Percentiles rank a stretch among this genome's conserved stretches.
These are phyloP conservation scores for Triangularia verruculosa DNA, from an alignment of 2,329 filamentous ascomycete species.

Conservation along the genomic window DNA sequence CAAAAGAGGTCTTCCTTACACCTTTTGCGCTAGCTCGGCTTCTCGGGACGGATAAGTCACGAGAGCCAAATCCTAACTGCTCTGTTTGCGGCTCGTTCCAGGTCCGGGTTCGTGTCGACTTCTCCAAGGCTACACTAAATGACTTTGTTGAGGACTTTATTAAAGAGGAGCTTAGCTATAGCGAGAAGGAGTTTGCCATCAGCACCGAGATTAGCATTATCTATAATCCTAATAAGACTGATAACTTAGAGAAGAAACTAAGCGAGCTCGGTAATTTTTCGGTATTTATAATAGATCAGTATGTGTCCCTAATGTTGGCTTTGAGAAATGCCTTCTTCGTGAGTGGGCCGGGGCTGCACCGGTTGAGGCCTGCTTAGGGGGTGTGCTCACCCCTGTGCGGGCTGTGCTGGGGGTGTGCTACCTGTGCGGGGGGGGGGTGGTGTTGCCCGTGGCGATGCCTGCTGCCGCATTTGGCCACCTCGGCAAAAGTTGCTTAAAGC, in stretches of 20 bases:
- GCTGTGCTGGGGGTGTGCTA: no score
- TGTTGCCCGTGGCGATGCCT: no score
- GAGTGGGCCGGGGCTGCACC: no score
- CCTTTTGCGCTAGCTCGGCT: conserved; percentile 59
- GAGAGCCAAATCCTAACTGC: conserved; percentile 74
- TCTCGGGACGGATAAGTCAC: conserved; percentile 53
- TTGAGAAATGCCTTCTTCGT: no score
- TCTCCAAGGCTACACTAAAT: conserved; percentile 68
- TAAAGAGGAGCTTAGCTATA: conserved; percentile 68
- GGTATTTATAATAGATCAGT: neutral
- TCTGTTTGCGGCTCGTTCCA: conserved; percentile 77
- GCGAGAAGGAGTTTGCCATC: conserved; percentile 73
- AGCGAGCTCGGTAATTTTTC: conserved; percentile 66
- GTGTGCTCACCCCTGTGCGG: no score
- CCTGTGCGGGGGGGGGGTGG: no score
- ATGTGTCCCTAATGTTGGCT: neutral
- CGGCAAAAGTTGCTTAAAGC: no score
- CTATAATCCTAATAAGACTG: conserved; percentile 85
- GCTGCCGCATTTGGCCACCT: no score
- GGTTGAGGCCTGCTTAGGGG: no score
- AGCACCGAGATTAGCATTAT: conserved; percentile 73
- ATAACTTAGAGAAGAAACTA: conserved; percentile 79
- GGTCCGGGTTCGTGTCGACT: conserved; percentile 64
- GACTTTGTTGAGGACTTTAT: conserved; percentile 77
- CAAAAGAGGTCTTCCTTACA: conserved; percentile 83